Evolutionary conservation across 306 rosid genomes (phyloP).

Genomic region (Gastrolobium bilobum): DNA sequence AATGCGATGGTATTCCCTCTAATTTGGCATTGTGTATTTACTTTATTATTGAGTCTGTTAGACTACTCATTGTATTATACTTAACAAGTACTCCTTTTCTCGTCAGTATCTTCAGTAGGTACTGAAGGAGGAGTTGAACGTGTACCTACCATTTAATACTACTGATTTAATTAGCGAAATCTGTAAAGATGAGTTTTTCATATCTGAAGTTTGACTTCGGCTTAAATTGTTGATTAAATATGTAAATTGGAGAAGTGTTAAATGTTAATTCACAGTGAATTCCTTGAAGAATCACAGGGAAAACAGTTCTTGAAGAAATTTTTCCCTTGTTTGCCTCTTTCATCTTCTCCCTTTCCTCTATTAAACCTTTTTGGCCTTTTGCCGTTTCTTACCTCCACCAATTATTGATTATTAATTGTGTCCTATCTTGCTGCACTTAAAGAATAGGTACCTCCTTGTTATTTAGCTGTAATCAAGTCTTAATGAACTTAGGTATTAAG

Average conservation of each 20-base stretch:
- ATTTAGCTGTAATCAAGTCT: background rate
- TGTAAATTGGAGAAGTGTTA: background rate
- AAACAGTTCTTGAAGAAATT: background rate
- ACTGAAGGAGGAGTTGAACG: conserved; percentile 3
- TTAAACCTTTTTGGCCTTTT: background rate
- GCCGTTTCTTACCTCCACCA: background rate
- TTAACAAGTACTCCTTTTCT: background rate
- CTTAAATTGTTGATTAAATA: background rate
- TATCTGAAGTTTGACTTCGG: background rate
- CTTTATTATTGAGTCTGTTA: background rate
- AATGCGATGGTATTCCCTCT: conserved; percentile 59
- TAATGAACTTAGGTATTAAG: conserved; percentile 28
- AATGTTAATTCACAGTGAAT: background rate
- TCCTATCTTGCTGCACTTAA: conserved; percentile 11
- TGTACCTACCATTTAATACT: background rate
- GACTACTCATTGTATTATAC: background rate
- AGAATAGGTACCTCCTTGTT: background rate
- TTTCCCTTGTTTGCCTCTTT: background rate
- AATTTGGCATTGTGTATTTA: conserved; percentile 19
- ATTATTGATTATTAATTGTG: background rate
- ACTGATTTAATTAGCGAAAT: background rate
- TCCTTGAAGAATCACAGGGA: background rate
- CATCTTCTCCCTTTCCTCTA: background rate
- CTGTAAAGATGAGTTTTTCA: conserved; percentile 2
- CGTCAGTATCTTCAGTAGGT: background rate